Evolutionary conservation across 129 eudicot species (phyloP).

Genomic region (Helianthus annuus): DNA sequence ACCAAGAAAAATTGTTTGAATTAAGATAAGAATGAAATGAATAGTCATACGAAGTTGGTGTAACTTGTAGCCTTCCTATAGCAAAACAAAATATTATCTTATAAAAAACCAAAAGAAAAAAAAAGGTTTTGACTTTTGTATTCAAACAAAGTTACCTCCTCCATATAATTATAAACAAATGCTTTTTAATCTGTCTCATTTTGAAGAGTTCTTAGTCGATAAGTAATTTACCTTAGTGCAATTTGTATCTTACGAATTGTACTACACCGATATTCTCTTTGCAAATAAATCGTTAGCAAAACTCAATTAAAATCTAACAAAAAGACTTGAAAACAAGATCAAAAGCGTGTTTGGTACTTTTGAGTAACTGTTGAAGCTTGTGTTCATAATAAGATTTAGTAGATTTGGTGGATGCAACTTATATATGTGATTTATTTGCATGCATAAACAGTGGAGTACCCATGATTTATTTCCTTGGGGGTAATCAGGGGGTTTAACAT

Average conservation of each 20-base stretch:
- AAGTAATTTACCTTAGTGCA: too few species aligned
- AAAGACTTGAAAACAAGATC: background rate
- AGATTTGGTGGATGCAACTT: too few species aligned
- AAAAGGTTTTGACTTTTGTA: background rate
- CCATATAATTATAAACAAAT: background rate
- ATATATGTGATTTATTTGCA: too few species aligned
- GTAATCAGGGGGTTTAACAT: too few species aligned
- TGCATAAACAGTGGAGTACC: too few species aligned
- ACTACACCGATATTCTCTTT: too few species aligned
- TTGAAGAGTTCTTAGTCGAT: too few species aligned
- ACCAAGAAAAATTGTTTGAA: background rate
- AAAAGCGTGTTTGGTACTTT: too few species aligned
- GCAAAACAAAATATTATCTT: background rate
- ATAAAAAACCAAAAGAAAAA: background rate
- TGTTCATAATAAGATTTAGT: too few species aligned
- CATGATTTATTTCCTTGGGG: too few species aligned
- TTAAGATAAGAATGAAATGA: constrained; percentile 9
- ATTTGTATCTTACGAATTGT: too few species aligned
- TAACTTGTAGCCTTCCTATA: constrained; percentile 8
- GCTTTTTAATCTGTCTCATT: background rate
- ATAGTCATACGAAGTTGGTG: constrained; percentile 1
- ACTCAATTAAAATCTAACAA: background rate
- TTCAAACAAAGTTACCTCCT: constrained; percentile 9
- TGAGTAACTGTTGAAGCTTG: background rate
- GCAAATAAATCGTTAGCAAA: too few species aligned